phyloP scores from a whole-genome alignment of 2,329 filamentous ascomycete species.

The Diplodia corticola region DNA sequence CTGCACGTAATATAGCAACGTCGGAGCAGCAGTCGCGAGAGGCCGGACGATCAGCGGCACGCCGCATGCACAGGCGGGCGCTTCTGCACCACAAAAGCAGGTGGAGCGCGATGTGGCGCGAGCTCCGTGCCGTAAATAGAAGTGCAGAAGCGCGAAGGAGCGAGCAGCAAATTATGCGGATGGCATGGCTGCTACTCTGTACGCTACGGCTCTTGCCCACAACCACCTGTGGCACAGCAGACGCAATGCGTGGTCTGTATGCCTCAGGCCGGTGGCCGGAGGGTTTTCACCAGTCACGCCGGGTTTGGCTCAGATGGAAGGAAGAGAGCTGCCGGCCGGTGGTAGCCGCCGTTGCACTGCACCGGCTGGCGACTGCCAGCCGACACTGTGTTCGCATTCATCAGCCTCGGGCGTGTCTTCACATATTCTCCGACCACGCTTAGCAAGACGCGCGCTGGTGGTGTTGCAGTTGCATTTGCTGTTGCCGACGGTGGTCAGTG shows the following conservation, averaged over 20 bases:
- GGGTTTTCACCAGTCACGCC: not conserved
- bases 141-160: no score
- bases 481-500: not conserved
- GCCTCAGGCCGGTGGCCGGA: not conserved
- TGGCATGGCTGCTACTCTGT: not conserved
- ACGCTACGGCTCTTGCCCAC: not conserved
- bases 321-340: not conserved
- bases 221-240: constrained; percentile 1
- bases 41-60: not conserved
- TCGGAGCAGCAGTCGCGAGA: not conserved
- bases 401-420: not conserved
- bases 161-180: not conserved
- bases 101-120: constrained; percentile 1
- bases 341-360: not conserved
- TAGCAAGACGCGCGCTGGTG: not conserved
- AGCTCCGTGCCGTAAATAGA: not conserved
- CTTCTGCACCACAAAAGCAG: not conserved
- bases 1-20: not conserved
- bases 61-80: not conserved
- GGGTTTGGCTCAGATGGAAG: not conserved
- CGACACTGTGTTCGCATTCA: not conserved
- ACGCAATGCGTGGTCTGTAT: not conserved
- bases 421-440: not conserved
- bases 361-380: not conserved
- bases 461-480: not conserved